A percentile compares a stretch with the other conserved stretches of the same genome.
These are phyloP conservation scores for Penicillium sp. DNA, from an alignment of 2,329 filamentous ascomycete species.

Conservation along the genomic window DNA sequence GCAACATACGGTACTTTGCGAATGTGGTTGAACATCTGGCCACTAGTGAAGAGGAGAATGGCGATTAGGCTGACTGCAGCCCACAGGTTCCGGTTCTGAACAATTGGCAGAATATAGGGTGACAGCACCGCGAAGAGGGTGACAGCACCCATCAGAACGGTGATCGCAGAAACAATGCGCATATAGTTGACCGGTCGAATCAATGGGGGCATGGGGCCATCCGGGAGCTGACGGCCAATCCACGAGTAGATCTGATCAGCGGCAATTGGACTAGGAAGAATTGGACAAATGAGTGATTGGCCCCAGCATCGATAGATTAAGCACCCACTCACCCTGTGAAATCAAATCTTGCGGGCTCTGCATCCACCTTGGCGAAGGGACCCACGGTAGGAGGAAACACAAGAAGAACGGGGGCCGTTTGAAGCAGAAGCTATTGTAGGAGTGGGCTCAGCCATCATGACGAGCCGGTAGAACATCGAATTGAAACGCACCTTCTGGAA, in stretches of 20 bases:
- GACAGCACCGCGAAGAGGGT: conserved; percentile 70
- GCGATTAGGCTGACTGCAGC: conserved; percentile 82
- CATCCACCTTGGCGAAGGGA: conserved; percentile 68
- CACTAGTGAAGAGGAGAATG: conserved; percentile 89
- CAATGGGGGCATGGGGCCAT: conserved; percentile 72
- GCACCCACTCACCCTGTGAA: conserved; percentile 69
- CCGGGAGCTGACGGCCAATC: conserved; percentile 75
- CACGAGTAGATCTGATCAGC: conserved; percentile 78
- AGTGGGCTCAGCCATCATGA: conserved; percentile 10
- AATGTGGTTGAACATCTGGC: conserved; percentile 99
- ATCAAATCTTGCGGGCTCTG: conserved; percentile 75
- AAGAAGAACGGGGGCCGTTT: conserved; percentile 88
- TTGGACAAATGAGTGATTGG: conserved; percentile 5
- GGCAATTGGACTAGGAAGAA: conserved; percentile 57
- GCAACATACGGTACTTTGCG: conserved; percentile 90
- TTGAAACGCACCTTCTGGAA: conserved; percentile 73
- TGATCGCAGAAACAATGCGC: conserved; percentile 66
- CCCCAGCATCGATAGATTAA: conserved; percentile 1
- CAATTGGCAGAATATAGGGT: conserved; percentile 74
- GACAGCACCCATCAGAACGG: conserved; percentile 65
- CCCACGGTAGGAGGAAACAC: conserved; percentile 84
- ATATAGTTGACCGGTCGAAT: conserved; percentile 84
- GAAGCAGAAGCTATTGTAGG: conserved; percentile 70
- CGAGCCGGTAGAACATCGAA: neutral
- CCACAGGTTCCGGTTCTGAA: conserved; percentile 93